phyloP scores from a whole-genome alignment of 2,329 filamentous ascomycete species.

The Acephala macrosclerotiorum region DNA sequence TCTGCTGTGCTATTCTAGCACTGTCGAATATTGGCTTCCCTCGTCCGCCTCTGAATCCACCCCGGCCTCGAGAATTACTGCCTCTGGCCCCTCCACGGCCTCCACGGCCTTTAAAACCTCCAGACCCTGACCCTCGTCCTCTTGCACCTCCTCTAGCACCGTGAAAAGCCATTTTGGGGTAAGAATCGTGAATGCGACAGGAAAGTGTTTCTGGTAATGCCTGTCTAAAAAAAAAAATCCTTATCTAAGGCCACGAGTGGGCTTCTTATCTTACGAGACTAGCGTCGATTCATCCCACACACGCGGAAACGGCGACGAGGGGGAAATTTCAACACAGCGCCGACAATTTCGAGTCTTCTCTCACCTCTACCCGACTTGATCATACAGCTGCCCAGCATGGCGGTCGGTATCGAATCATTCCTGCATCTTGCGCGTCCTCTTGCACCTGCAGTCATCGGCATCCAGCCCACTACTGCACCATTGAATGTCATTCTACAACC shows the following conservation, averaged over 20 bases:
- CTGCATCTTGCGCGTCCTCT: constrained; percentile 94
- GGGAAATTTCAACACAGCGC: constrained; percentile 29
- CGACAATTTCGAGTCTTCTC: constrained; percentile 22
- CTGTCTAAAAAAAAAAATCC: constrained; percentile 7
- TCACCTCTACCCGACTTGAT: constrained; percentile 23
- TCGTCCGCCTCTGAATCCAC: constrained; percentile 39
- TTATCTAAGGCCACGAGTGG: too few relatives aligned
- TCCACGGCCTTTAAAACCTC: constrained; percentile 39
- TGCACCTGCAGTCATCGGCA: constrained; percentile 79
- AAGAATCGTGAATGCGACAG: constrained; percentile 3
- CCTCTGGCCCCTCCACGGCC: constrained; percentile 37
- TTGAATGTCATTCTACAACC: constrained; percentile 95
- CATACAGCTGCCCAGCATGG: constrained; percentile 70
- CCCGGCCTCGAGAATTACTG: constrained; percentile 25
- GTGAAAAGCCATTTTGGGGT: constrained; percentile 33
- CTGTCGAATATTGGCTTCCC: constrained; percentile 54
- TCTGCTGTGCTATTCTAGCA: constrained; percentile 53
- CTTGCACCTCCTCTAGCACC: constrained; percentile 39
- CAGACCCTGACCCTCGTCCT: constrained; percentile 30
- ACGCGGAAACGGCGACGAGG: constrained; percentile 27
- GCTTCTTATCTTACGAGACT: constrained; percentile 24
- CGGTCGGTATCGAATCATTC: constrained; percentile 79
- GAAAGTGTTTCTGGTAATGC: not conserved
- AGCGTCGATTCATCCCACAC: constrained; percentile 9
- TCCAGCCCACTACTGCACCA: constrained; percentile 87